phyloP scores from a whole-genome alignment of 768 basidiomycete species.

The Podaxis sp. region DNA sequence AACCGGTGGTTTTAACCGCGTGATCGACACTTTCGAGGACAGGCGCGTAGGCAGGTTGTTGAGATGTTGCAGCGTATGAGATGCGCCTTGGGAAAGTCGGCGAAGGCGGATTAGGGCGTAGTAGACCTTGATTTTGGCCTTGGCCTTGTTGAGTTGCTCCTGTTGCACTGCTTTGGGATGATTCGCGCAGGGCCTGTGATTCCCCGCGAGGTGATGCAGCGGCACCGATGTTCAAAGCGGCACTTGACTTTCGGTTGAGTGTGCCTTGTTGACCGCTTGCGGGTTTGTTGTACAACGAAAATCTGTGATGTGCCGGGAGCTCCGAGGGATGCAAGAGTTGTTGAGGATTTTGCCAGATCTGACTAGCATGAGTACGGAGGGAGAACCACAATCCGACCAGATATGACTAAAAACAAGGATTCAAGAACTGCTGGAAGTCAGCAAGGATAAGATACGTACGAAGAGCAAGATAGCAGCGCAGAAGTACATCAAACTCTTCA shows the following conservation, averaged over 20 bases:
- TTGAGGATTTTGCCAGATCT: constrained; percentile 99
- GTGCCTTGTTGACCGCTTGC: constrained; percentile 17
- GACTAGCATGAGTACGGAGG: constrained; percentile 93
- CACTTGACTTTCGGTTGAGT: constrained; percentile 20
- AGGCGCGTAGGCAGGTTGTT: constrained; percentile 49
- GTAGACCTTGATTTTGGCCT: constrained; percentile 11
- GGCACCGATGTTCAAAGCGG: constrained; percentile 40
- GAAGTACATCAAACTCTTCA: constrained; percentile 94
- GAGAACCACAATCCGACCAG: constrained; percentile 98
- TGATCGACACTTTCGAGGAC: constrained; percentile 78
- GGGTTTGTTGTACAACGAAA: constrained; percentile 66
- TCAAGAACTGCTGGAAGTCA: not conserved
- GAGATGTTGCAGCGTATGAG: constrained; percentile 49
- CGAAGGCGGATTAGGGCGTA: constrained; percentile 31
- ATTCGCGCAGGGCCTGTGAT: constrained; percentile 36
- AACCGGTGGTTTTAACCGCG: constrained; percentile 62
- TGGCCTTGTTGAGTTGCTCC: not conserved
- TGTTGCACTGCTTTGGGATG: constrained; percentile 17
- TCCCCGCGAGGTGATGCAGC: constrained; percentile 38
- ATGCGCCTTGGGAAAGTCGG: constrained; percentile 49
- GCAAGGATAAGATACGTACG: constrained; percentile 48
- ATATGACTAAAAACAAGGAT: constrained; percentile 67
- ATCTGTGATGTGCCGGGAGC: constrained; percentile 51
- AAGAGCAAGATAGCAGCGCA: constrained; percentile 89
- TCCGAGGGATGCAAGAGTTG: constrained; percentile 72